Base-by-base conservation (phyloP, 1,139 yeast species). In the Blastobotrys elegans region DNA sequence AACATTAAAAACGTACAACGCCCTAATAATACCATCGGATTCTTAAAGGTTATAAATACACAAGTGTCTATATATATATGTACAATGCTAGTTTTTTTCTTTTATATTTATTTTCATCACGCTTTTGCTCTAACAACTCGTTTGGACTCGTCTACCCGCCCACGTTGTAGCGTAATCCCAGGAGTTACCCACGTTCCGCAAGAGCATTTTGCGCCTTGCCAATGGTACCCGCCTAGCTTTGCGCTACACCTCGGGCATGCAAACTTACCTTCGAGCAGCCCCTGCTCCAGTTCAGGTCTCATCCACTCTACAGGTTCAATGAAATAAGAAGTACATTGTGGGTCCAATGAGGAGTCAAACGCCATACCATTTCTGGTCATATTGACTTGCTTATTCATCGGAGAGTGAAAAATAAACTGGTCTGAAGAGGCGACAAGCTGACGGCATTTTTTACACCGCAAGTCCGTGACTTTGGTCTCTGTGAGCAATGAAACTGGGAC, bases 141-240 rank as follows among this genome's bases (percentile, higher is more conserved):
- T 29, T 55, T 49, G 53, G 85, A 73, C 51, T 77, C 79, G 62
- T 90, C 97, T 4, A 87, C 92, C 62, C 87, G 85, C 3, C 90
- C 83, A 35, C 82, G 71, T 63, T 83, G 92, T 44, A 92, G 65
- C 63, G 86, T 89, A 52, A 94, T 76, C 1, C 96, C 95, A 0
- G 99, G 98, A 4, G 88, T 77, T 72, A 92, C 82, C 99, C 99
- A 92, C 58, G 79, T 79, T 2, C 97, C 97, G 67, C 99, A 92
- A 49, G 95, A 81, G 64, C 99, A 92, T 56, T 95, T 73, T 4
- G 90, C 80, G 0, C 99, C 99, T 62, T 82, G 86, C 99, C 99
- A 92, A 53, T 84, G 80, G 62, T 89, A 92, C 0, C 89, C 90
- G 4, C 98, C 98, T 10, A 72, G 58, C 48, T 72, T 71, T n/a